Conservation (phyloP, 208 protist species). For the Crithidia bombi region DNA sequence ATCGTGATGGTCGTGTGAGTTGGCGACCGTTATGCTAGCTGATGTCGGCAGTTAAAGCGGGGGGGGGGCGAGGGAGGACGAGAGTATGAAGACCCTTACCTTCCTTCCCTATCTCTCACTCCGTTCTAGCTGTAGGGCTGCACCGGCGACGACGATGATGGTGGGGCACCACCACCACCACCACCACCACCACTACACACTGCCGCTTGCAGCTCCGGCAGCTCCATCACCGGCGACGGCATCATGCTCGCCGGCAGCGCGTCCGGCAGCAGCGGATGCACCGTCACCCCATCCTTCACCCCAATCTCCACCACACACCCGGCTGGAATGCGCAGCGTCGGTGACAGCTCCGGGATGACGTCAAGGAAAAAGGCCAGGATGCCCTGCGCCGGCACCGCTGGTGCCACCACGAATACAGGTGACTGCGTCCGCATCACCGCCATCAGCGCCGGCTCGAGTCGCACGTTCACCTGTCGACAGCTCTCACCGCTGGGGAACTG, state of each 20-base stretch:
- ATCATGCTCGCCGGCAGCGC: constrained; percentile 33
- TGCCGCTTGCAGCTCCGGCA: constrained; percentile 25
- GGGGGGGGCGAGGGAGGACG: too few species aligned
- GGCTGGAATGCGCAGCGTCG: constrained; percentile 61
- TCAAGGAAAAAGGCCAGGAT: constrained; percentile 81
- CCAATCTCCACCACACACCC: constrained; percentile 82
- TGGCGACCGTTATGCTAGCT: too few species aligned
- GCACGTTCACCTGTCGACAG: constrained; percentile 85
- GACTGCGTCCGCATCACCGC: constrained; percentile 82
- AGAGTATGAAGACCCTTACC: too few species aligned
- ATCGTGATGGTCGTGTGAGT: too few species aligned
- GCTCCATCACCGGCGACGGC: constrained; percentile 25
- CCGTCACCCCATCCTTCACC: constrained; percentile 72
- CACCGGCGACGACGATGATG: too few species aligned
- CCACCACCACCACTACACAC: too few species aligned
- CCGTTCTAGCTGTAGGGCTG: too few species aligned
- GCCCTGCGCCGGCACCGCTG: constrained; percentile 69
- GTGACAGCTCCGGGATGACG: constrained; percentile 77
- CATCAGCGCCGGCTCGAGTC: constrained; percentile 87
- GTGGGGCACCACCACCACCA: too few species aligned
- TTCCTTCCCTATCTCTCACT: too few species aligned
- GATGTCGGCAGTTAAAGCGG: too few species aligned
- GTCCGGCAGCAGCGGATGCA: constrained; percentile 68
- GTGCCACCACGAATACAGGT: constrained; percentile 79
- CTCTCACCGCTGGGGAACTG: constrained; percentile 88